Base-by-base conservation (phyloP, 1,284 basidiomycete species). In the Phenoliferia sp. region DNA sequence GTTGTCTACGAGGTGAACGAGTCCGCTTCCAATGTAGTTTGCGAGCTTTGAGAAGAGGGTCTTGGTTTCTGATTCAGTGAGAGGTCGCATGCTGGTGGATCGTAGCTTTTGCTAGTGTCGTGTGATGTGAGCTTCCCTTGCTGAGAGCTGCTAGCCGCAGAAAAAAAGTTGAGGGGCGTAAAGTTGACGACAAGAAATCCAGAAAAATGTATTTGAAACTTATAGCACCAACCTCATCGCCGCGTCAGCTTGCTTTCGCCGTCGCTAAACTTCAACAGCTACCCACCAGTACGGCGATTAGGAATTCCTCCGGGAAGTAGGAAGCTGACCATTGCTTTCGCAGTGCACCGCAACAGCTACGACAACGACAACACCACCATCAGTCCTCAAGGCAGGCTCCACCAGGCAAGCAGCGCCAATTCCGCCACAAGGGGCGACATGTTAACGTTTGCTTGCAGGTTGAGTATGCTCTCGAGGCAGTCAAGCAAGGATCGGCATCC, bases 401-500 rank as follows among this genome's bases (percentile, higher is more conserved):
- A 82, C 74, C 77, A 78, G 69, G 77, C 75, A 1, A 29, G 73
- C 28, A 2, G 7, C 22, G 3, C 6, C 29, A 2, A 9, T 17
- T 4, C 31, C 9, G 12, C 15, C 10, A 22, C 33, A 26, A 15
- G 17, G 7, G n/a, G 3, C 48, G 19, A n/a, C 19, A 22, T 12
- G 19, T 16, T 22, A 34, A 17, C 52, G 15, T 22, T 59, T 29
- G 1, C 31, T 33, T 92, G 79, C 94, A 99, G 81, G 96, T 99
- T 77, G 96, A 99, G 82, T 99, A 99, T 85, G 94, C 96, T 4
- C 87, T 97, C 66, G 96, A 99, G 81, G 96, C 96, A 71, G 95
- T 99, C 74, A 99, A 99, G 85, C 96, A 99, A 80, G 96, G 96
- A 70, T 97, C 94, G 69, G 96, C 96, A 29, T 95, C 94, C 35